These are phyloP conservation scores for Linnemannia zychae DNA, from an alignment of 192 early-diverging fungal genomes.

Conservation along the genomic window DNA sequence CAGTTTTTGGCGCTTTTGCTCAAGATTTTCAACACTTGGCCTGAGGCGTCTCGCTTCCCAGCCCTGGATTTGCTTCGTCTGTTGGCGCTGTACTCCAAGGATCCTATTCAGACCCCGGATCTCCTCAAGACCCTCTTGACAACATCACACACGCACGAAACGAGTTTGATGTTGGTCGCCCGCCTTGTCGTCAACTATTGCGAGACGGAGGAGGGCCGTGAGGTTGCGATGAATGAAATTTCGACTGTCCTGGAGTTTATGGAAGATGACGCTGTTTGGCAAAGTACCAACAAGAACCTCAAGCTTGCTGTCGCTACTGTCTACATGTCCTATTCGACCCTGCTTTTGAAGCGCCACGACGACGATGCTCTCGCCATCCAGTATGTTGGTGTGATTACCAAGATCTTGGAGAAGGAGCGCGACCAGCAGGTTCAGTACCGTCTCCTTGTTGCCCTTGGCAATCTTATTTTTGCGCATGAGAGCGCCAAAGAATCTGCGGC, in stretches of 20 bases:
- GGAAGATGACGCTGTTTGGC: conserved; percentile 51
- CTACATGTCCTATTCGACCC: conserved; percentile 62
- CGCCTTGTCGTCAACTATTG: conserved; percentile 84
- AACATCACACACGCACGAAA: conserved; percentile 62
- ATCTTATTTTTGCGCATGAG: conserved; percentile 65
- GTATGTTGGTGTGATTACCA: conserved; percentile 61
- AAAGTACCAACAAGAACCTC: conserved; percentile 55
- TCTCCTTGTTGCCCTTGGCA: conserved; percentile 72
- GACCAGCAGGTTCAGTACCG: conserved; percentile 75
- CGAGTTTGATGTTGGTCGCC: conserved; percentile 83
- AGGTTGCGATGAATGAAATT: conserved; percentile 45
- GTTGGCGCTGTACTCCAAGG: conserved; percentile 65
- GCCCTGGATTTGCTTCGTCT: conserved; percentile 89
- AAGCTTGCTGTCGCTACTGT: conserved; percentile 52
- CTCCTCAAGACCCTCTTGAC: conserved; percentile 58
- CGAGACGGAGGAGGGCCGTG: conserved; percentile 61
- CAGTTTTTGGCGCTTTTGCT: conserved; percentile 60
- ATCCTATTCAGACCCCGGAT: conserved; percentile 61
- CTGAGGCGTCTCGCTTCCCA: conserved; percentile 58
- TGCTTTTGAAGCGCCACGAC: conserved; percentile 56
- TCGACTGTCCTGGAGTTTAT: conserved; percentile 28
- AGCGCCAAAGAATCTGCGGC: conserved; percentile 50
- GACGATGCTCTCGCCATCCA: conserved; percentile 67
- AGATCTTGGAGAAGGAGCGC: conserved; percentile 69
- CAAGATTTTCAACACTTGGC: conserved; percentile 77